Evolutionary conservation across 352 stramenopile genomes (phyloP).

Genomic region (Thalassiosira livingstoniorum): DNA sequence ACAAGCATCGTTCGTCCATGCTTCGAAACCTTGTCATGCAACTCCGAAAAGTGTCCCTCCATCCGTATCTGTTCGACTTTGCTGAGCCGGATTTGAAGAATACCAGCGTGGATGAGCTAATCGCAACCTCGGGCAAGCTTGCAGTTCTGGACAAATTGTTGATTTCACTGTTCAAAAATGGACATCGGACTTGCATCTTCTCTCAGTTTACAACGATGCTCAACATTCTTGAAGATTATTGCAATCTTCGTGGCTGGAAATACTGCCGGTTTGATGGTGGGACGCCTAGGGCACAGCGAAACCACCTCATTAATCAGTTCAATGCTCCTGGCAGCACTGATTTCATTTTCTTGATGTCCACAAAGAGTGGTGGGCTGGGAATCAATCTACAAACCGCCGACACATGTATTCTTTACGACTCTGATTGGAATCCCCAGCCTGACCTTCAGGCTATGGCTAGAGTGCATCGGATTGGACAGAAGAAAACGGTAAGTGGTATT

Average conservation of each 20-base stretch:
- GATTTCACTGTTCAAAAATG: slow-evolving; percentile 83
- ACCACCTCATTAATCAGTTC: slow-evolving; percentile 94
- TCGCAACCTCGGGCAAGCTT: slow-evolving; percentile 84
- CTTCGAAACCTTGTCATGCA: slow-evolving; percentile 47
- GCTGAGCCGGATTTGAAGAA: slow-evolving; percentile 53
- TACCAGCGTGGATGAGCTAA: slow-evolving; percentile 75
- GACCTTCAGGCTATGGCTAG: slow-evolving; percentile 98
- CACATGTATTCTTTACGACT: slow-evolving; percentile 74
- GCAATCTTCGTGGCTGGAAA: slow-evolving; percentile 86
- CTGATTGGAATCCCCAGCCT: slow-evolving; percentile 97
- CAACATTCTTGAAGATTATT: slow-evolving; percentile 97
- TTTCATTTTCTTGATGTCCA: slow-evolving; percentile 98
- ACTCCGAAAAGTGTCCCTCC: slow-evolving; percentile 87
- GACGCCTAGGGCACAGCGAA: slow-evolving; percentile 81
- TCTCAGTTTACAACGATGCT: slow-evolving; percentile 93
- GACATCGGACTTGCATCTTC: slow-evolving; percentile 91
- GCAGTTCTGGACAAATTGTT: slow-evolving; percentile 74
- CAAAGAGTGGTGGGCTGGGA: slow-evolving; percentile 93
- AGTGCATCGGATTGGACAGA: slow-evolving; percentile 98
- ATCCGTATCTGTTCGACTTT: slow-evolving; percentile 92
- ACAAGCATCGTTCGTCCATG: slow-evolving; percentile 3
- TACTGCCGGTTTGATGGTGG: slow-evolving; percentile 93
- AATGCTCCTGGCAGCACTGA: slow-evolving; percentile 92
- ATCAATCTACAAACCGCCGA: slow-evolving; percentile 97
- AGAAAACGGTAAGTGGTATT: too few relatives aligned